phyloP scores from a whole-genome alignment of 2,329 filamentous ascomycete genomes.

The Alternaria sp. region DNA sequence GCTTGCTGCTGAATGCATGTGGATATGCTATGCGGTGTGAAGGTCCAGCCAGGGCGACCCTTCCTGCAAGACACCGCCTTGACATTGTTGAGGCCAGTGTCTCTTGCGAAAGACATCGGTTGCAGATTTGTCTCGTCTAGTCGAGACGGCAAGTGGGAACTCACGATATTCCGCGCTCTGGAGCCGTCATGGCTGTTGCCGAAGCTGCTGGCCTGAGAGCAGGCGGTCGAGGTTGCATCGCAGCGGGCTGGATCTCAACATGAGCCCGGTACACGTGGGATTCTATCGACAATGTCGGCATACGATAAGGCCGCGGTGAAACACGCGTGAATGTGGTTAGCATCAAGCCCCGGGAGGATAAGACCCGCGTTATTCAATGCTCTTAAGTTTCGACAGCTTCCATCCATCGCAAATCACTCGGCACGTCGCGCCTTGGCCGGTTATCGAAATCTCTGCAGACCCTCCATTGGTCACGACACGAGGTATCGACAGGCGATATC shows the following conservation, averaged over 20 bases:
- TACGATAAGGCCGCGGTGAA: constrained; percentile 18
- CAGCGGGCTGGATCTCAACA: constrained; percentile 22
- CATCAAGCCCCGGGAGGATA: constrained; percentile 8
- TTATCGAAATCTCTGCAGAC: constrained; percentile 17
- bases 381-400: constrained; percentile 12
- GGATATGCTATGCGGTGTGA: constrained; percentile 33
- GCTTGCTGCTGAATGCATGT: constrained; percentile 29
- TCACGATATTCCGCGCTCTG: constrained; percentile 40
- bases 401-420: constrained; percentile 14
- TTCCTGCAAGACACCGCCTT: constrained; percentile 29
- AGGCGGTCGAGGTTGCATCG: constrained; percentile 31
- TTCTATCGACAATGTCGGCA: constrained; percentile 11
- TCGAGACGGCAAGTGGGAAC: constrained; percentile 46
- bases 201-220: constrained; percentile 26
- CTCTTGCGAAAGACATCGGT: constrained; percentile 18
- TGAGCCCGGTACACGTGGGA: constrained; percentile 14
- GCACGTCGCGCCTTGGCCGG: constrained; percentile 16
- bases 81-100: constrained; percentile 25
- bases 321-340: constrained; percentile 14
- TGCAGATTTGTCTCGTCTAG: constrained; percentile 37
- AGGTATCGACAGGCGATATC: constrained; percentile 3
- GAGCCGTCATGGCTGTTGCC: constrained; percentile 37
- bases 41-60: constrained; percentile 34
- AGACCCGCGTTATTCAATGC: constrained; percentile 9
- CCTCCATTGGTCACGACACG: constrained; percentile 15